These are phyloP conservation scores for Phlyctochytrium arcticum DNA, from an alignment of 192 early-diverging fungal species.

Conservation along the genomic window DNA sequence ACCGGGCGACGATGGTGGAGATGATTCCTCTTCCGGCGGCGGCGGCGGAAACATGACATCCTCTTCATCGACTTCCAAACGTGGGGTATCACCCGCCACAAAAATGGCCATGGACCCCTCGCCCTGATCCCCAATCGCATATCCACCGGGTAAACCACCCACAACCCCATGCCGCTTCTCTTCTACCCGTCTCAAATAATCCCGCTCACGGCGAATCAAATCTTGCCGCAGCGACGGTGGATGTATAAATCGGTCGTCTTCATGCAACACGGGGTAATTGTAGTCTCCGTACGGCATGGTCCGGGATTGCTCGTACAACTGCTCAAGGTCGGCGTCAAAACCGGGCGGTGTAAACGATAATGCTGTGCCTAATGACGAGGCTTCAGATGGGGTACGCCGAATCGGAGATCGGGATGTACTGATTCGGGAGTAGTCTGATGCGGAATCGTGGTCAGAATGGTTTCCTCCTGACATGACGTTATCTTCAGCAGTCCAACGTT, in stretches of 20 bases:
- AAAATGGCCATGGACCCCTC: no score
- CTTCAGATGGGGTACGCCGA: not conserved
- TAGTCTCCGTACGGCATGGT: conserved; percentile 33
- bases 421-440: not conserved
- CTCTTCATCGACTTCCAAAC: no score
- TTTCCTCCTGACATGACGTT: no score
- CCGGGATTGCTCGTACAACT: conserved; percentile 11
- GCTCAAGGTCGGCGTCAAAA: conserved; percentile 21
- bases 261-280: conserved; percentile 38
- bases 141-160: not conserved
- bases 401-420: not conserved
- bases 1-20: no score
- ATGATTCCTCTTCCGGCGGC: no score
- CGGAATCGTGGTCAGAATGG: not conserved
- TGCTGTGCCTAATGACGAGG: not conserved
- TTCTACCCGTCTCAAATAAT: no score
- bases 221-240: conserved; percentile 23
- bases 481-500: no score
- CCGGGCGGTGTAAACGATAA: conserved; percentile 8
- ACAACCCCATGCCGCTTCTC: not conserved
- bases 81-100: no score
- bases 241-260: conserved; percentile 25
- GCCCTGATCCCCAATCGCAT: no score
- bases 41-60: no score
- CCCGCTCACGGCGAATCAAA: not conserved